These are phyloP conservation scores for Cordyceps fumosorosea DNA, from an alignment of 2,329 filamentous ascomycete genomes.

Conservation along the genomic window DNA sequence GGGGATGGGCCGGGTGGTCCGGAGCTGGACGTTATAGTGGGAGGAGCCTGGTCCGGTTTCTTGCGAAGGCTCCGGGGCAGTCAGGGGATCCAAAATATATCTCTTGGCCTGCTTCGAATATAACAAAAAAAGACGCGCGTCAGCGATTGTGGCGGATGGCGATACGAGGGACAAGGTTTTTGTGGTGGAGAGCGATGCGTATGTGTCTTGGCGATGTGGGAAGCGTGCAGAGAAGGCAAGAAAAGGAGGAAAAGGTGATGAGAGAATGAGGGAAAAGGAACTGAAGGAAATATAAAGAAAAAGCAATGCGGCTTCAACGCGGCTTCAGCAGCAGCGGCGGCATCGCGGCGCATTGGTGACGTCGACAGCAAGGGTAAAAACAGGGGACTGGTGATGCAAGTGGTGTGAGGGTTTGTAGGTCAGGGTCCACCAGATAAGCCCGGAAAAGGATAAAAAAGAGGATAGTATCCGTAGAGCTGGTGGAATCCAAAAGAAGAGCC, in stretches of 20 bases:
- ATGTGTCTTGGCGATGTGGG: not conserved
- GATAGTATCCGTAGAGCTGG: not conserved
- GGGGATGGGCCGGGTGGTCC: conserved; percentile 10
- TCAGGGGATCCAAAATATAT: conserved; percentile 64
- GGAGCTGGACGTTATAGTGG: conserved; percentile 35
- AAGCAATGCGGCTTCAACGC: not conserved
- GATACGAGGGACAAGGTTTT: not conserved
- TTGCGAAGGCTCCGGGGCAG: conserved; percentile 58
- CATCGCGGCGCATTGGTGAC: not conserved
- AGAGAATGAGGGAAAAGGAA: not conserved
- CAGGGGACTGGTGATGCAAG: not conserved
- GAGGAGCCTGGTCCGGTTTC: conserved; percentile 59
- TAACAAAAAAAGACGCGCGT: not conserved
- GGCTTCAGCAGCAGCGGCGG: not conserved
- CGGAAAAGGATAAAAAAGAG: not conserved
- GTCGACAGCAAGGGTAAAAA: not conserved
- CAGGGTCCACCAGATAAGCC: not conserved
- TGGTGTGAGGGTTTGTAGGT: not conserved
- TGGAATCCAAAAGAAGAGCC: not conserved
- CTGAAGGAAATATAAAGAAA: not conserved
- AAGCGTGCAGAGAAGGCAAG: not conserved
- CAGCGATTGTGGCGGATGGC: not conserved
- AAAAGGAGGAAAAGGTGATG: not conserved
- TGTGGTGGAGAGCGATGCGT: not conserved
- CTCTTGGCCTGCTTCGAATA: conserved; percentile 49